A percentile compares a stretch with the other conserved stretches of the same genome.
These are phyloP conservation scores for Venturia aucupariae DNA, from an alignment of 2,329 filamentous ascomycete species.

Conservation along the genomic window DNA sequence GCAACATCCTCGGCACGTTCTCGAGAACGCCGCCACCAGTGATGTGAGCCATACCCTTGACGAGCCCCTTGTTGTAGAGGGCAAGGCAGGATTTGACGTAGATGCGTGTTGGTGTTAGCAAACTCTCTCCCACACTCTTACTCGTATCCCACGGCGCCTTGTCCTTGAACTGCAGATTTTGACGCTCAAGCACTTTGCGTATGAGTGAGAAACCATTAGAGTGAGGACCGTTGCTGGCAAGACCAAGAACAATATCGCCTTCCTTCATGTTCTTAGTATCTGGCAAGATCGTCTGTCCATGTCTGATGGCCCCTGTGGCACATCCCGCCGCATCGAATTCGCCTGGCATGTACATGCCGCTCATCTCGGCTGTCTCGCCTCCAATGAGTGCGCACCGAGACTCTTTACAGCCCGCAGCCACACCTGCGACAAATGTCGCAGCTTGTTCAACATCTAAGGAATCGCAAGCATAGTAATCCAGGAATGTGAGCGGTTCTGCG, in stretches of 20 bases:
- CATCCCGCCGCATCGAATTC: conserved; percentile 92
- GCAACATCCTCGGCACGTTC: conserved; percentile 92
- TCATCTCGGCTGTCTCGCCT: conserved; percentile 97
- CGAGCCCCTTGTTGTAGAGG: conserved; percentile 45
- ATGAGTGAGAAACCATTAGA: conserved; percentile 98
- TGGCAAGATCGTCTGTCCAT: conserved; percentile 60
- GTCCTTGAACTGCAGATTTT: conserved; percentile 62
- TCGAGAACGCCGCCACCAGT: conserved; percentile 88
- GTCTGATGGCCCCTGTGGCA: conserved; percentile 73
- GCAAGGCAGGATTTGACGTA: conserved; percentile 79
- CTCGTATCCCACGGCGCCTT: conserved; percentile 58
- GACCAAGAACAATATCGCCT: conserved; percentile 78
- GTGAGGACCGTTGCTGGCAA: conserved; percentile 80
- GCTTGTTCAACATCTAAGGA: conserved; percentile 70
- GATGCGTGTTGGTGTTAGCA: conserved; percentile 85
- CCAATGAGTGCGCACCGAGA: conserved; percentile 88
- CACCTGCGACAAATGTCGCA: conserved; percentile 80
- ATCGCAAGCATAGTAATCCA: conserved; percentile 96
- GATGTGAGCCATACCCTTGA: conserved; percentile 95
- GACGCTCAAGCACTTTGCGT: conserved; percentile 70
- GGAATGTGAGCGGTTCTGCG: conserved; percentile 88
- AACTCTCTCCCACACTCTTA: conserved; percentile 57
- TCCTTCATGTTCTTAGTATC: conserved; percentile 63
- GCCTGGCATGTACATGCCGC: conserved; percentile 78
- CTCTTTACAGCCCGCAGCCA: conserved; percentile 77